Evolutionary conservation across 768 basidiomycete genomes (phyloP), one percentile per base, ranked within the genome.

Genomic region (Lactarius indigo): DNA sequence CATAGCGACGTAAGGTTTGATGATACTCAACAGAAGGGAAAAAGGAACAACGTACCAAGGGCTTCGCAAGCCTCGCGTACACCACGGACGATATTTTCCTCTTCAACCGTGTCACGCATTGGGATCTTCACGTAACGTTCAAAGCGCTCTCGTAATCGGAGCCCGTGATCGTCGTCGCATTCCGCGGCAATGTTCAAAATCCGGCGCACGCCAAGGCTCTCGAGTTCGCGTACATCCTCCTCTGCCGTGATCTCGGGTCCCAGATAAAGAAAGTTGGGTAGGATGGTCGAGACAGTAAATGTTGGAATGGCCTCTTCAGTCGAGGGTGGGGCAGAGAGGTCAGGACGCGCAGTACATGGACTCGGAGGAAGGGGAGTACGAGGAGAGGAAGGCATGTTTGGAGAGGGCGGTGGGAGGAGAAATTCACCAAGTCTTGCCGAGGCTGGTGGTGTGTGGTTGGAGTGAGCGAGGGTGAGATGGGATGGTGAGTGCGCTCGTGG

Each of bases 71-170:
- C 92, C 72, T 95, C 91, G 58, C 87, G 83, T 54, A 98, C 85
- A 10, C 92, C 92, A 59, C 81, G 83, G 5, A 85, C 84, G 44
- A 98, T 91, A 61, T 91, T 90, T 67, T 92, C 91, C 77, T 98
- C 96, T 75, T 98, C 96, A 17, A 98, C 93, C 3, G 88, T 94
- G 78, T 98, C 96, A 69, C 94, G 81, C 92, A 98, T 96, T 9
- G 94, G 91, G 50, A 98, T 90, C 72, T 87, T 89, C 56, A 85
- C 78, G 75, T 98, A 98, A 71, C 85, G 85, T 69, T 94, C 93
- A 75, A 98, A 97, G 13, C 81, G 80, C 62, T 86, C 82, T 57
- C 80, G 81, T 64, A 96, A 72, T 20, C 80, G 77, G 70, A 96
- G 77, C 2, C 90, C 92, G 60, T 87, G 86, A 72, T 94, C 88